Percentiles rank a stretch among this genome's conserved stretches.
Conservation (phyloP, 2,329 filamentous ascomycete genomes). For the Pseudocercospora macadamiae region DNA sequence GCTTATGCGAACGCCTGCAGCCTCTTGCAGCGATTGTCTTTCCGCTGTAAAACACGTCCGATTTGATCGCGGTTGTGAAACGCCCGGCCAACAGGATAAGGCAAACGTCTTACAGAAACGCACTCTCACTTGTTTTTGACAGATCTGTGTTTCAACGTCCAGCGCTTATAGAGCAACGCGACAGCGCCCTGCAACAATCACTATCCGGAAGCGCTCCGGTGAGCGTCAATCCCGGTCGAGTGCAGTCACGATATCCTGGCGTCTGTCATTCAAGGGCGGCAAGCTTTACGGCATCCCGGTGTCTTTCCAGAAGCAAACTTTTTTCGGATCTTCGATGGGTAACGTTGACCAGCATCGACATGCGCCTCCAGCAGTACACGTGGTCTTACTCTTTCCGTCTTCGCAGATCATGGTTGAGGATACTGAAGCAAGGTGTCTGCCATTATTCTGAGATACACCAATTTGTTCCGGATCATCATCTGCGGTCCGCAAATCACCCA, state of each 20-base stretch:
- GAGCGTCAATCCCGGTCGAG: not conserved
- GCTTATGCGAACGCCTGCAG: conserved; percentile 15
- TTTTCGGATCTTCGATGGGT: conserved; percentile 19
- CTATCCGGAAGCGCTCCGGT: conserved; percentile 1
- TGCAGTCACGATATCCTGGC: not conserved
- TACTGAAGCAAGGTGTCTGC: not conserved
- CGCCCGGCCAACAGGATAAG: not conserved
- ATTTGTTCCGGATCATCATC: not conserved
- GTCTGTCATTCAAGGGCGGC: not conserved
- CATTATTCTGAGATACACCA: not conserved
- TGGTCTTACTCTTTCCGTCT: conserved; percentile 5
- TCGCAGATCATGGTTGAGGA: not conserved
- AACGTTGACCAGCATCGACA: conserved; percentile 14
- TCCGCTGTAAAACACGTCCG: conserved; percentile 5
- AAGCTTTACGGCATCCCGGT: not conserved
- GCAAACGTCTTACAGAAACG: conserved; percentile 9
- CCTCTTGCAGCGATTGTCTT: conserved; percentile 13
- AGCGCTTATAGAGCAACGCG: not conserved
- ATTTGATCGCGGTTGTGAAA: conserved; percentile 8
- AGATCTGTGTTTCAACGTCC: conserved; percentile 8
- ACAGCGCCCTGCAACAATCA: not conserved
- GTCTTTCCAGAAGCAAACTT: conserved; percentile 13
- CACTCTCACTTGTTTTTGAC: conserved; percentile 1
- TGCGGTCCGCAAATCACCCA: conserved; percentile 9
- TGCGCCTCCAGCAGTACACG: conserved; percentile 9